A percentile compares a stretch with the other conserved stretches of the same genome.
Conservation (phyloP, 2,329 filamentous ascomycete genomes). For the Madurella fahalii region DNA sequence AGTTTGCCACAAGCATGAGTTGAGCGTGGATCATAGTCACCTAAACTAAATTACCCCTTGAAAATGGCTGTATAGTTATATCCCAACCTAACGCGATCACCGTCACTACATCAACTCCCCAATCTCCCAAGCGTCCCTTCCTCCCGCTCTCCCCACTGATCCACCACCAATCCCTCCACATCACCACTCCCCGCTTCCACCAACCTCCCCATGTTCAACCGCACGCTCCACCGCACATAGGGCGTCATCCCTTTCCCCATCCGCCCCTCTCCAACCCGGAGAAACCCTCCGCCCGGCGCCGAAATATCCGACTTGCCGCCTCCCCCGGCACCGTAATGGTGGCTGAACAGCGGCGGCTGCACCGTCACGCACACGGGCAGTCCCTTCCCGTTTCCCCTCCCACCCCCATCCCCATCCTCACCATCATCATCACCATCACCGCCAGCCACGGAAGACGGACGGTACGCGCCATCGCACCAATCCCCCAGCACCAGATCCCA, state of each 20-base stretch:
- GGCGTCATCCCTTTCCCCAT: slow-evolving; percentile 27
- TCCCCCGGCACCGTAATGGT: slow-evolving; percentile 25
- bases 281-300: slow-evolving; percentile 28
- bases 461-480: slow-evolving; percentile 40
- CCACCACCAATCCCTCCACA: slow-evolving; percentile 4
- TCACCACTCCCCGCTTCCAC: slow-evolving; percentile 16
- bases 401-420: too few species aligned
- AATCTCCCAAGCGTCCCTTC: not conserved
- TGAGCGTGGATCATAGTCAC: too few species aligned
- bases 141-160: slow-evolving; percentile 26
- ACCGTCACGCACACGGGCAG: slow-evolving; percentile 28
- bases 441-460: not conserved
- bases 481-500: slow-evolving; percentile 45
- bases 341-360: slow-evolving; percentile 31
- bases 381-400: too few species aligned
- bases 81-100: too few species aligned
- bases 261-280: slow-evolving; percentile 16
- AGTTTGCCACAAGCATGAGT: too few species aligned
- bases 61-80: too few species aligned
- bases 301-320: slow-evolving; percentile 27
- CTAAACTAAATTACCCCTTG: too few species aligned
- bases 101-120: not conserved
- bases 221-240: slow-evolving; percentile 29
- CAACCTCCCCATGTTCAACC: slow-evolving; percentile 27
- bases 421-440: not conserved